These are phyloP conservation scores for Daldinia vernicosa DNA, from an alignment of 495 filamentous ascomycete species.

Conservation along the genomic window DNA sequence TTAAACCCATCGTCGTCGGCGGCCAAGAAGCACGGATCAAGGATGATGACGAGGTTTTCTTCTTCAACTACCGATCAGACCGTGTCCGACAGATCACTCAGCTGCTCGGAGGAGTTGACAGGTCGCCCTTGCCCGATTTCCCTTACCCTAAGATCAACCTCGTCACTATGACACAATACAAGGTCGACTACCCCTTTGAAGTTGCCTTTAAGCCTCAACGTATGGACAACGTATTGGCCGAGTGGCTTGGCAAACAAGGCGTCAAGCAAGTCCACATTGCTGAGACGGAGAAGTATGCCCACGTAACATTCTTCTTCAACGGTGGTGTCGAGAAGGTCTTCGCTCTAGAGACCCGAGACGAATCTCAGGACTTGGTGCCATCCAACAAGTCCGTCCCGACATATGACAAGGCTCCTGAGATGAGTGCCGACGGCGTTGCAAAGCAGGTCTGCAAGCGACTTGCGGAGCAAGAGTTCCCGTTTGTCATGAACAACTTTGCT, in stretches of 20 bases:
- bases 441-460: slow-evolving; percentile 87
- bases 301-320: slow-evolving; percentile 99
- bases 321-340: slow-evolving; percentile 98
- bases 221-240: slow-evolving; percentile 96
- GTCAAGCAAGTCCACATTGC: slow-evolving; percentile 94
- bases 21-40: slow-evolving; percentile 85
- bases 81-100: slow-evolving; percentile 97
- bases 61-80: slow-evolving; percentile 99
- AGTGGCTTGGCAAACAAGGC: slow-evolving; percentile 88
- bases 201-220: slow-evolving; percentile 93
- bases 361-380: slow-evolving; percentile 65
- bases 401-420: slow-evolving; percentile 95
- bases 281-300: slow-evolving; percentile 99
- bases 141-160: slow-evolving; percentile 92
- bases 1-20: slow-evolving; percentile 95
- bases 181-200: slow-evolving; percentile 90
- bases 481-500: slow-evolving; percentile 99
- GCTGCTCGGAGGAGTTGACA: slow-evolving; percentile 89
- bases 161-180: slow-evolving; percentile 99
- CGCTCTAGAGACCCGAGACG: slow-evolving; percentile 80
- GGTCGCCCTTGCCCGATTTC: slow-evolving; percentile 88
- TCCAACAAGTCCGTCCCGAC: slow-evolving; percentile 85
- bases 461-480: slow-evolving; percentile 81
- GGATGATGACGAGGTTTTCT: slow-evolving; percentile 94
- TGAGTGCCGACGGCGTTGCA: slow-evolving; percentile 89